These are phyloP conservation scores for Hibiscus syriacus DNA, from an alignment of 345 rosid species.

Conservation along the genomic window DNA sequence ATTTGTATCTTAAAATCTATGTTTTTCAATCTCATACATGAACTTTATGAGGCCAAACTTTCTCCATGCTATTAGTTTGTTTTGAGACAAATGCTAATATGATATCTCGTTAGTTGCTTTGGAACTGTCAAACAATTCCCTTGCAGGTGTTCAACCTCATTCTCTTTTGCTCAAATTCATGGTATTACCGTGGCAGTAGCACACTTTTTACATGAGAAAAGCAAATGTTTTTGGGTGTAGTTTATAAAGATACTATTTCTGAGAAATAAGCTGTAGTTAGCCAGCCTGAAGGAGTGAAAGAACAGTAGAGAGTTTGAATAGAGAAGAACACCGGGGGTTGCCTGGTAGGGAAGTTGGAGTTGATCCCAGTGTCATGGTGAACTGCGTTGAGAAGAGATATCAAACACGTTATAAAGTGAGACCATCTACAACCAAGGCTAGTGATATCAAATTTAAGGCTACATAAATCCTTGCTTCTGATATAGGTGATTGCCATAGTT, in stretches of 20 bases:
- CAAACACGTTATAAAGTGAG: not conserved
- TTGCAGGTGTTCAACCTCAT: not conserved
- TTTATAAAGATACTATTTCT: not conserved
- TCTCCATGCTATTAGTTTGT: not conserved
- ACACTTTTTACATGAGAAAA: slow-evolving; percentile 10
- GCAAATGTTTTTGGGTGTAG: slow-evolving; percentile 11
- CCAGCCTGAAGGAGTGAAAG: not conserved
- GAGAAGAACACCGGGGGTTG: not conserved
- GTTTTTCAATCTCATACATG: no score
- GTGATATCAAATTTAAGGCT: not conserved
- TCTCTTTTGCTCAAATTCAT: slow-evolving; percentile 2
- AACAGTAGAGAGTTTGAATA: not conserved
- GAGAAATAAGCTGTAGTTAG: not conserved
- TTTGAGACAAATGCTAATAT: not conserved
- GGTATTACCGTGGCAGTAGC: not conserved
- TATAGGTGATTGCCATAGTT: not conserved
- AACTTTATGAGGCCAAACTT: no score
- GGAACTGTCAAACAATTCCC: not conserved
- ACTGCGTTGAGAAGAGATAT: not conserved
- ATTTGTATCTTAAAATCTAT: no score
- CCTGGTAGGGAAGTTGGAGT: not conserved
- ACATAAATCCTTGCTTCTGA: not conserved
- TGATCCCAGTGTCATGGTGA: slow-evolving; percentile 1
- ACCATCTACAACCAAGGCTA: slow-evolving; percentile 1
- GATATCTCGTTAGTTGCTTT: not conserved